Conservation (phyloP, 768 basidiomycete species). For the Collybia sordida region DNA sequence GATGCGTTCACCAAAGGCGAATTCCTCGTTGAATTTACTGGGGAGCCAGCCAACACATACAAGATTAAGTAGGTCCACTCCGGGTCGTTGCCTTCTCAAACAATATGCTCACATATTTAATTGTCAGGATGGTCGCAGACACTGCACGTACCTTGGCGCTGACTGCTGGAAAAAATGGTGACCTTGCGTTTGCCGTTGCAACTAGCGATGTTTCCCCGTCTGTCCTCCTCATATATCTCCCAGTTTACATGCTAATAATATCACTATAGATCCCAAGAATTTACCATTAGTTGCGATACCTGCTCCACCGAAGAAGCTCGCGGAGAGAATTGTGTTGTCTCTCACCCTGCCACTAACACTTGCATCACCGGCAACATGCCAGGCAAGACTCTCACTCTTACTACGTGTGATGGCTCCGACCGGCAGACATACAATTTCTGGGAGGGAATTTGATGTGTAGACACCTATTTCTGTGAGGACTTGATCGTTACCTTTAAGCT, state of each 20-base stretch:
- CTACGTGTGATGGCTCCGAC: constrained; percentile 4
- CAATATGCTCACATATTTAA: background rate
- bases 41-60: constrained; percentile 1
- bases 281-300: background rate
- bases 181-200: constrained; percentile 1
- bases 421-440: constrained; percentile 1
- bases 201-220: background rate
- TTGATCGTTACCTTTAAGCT: too few relatives aligned
- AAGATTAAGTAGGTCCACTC: constrained; percentile 7
- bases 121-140: constrained; percentile 4
- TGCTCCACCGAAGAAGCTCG: background rate
- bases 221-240: background rate
- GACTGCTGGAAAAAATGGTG: background rate
- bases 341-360: constrained; percentile 2
- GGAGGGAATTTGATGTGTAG: too few relatives aligned
- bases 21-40: constrained; percentile 6
- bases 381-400: background rate
- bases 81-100: background rate
- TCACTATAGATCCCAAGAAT: constrained; percentile 3
- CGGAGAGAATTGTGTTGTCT: constrained; percentile 2
- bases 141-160: constrained; percentile 1
- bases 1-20: constrained; percentile 4
- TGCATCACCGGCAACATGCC: constrained; percentile 3
- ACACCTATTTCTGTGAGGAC: too few relatives aligned
- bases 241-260: background rate